Evolutionary conservation across 1,284 basidiomycete species (phyloP).

Genomic region (Inonotus obliquus): DNA sequence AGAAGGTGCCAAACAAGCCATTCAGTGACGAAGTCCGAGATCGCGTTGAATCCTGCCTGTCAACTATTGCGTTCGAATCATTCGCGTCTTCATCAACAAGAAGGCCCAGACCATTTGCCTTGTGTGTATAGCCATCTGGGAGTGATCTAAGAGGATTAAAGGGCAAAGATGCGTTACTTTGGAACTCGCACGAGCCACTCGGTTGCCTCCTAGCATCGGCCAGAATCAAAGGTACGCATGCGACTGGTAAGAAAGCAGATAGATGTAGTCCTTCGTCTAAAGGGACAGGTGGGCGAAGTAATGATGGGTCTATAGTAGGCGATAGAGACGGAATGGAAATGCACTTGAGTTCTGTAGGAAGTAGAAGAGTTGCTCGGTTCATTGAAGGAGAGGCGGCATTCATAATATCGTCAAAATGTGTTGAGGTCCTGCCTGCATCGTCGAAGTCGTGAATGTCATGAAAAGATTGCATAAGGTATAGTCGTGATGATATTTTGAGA

Average conservation of each 20-base stretch:
- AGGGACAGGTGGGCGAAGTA: neutral
- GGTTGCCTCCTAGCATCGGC: conserved; percentile 1
- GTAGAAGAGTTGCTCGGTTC: neutral
- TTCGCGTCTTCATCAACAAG: neutral
- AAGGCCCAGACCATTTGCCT: conserved; percentile 3
- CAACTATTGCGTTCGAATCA: neutral
- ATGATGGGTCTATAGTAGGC: neutral
- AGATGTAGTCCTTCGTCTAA: neutral
- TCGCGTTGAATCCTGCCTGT: neutral
- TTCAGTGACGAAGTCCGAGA: neutral
- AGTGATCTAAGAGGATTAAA: neutral
- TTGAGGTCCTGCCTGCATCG: conserved; percentile 7
- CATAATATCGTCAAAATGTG: neutral
- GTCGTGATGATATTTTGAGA: neutral
- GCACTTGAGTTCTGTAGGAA: conserved; percentile 1
- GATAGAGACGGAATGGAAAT: neutral
- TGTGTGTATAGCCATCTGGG: neutral
- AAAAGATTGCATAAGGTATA: neutral
- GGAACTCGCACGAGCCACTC: conserved; percentile 7
- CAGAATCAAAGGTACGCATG: conserved; percentile 5
- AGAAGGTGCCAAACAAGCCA: neutral
- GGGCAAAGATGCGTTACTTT: neutral
- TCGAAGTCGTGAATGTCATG: neutral
- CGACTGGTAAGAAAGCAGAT: neutral
- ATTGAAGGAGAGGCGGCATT: conserved; percentile 15